Percentiles rank a stretch among this genome's conserved stretches.
These are phyloP conservation scores for Earliella scabrosa DNA, from an alignment of 1,284 basidiomycete genomes.

Conservation along the genomic window DNA sequence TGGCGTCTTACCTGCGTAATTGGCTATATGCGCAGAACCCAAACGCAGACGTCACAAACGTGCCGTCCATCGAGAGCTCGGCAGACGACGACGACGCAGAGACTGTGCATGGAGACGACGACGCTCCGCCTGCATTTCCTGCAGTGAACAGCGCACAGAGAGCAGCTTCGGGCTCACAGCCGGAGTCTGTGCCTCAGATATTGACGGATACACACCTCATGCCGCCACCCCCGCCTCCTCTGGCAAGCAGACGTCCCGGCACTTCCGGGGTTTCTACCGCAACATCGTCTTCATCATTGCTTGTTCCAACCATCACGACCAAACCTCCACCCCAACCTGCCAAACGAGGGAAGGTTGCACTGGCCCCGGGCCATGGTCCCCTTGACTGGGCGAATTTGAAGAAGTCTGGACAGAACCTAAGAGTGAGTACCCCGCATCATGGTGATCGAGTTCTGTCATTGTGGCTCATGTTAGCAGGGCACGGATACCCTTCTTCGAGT, in stretches of 20 bases:
- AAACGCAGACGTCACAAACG: neutral
- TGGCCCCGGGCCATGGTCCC: conserved; percentile 91
- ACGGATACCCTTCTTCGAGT: conserved; percentile 74
- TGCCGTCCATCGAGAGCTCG: conserved; percentile 37
- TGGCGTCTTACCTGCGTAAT: conserved; percentile 36
- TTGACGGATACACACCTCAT: conserved; percentile 62
- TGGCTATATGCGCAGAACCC: conserved; percentile 33
- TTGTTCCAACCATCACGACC: conserved; percentile 62
- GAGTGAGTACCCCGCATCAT: conserved; percentile 39
- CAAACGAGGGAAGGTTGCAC: conserved; percentile 81
- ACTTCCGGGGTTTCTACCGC: conserved; percentile 35
- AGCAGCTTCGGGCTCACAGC: conserved; percentile 24
- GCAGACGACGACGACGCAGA: conserved; percentile 56
- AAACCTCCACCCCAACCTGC: conserved; percentile 58
- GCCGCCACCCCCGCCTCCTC: conserved; percentile 68
- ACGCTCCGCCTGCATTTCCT: conserved; percentile 85
- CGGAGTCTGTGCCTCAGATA: conserved; percentile 43
- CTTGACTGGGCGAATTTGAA: conserved; percentile 95
- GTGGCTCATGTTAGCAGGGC: conserved; percentile 46
- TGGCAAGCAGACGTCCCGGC: conserved; percentile 49
- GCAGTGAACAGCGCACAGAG: conserved; percentile 83
- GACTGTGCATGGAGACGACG: conserved; percentile 51
- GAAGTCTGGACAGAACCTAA: conserved; percentile 75
- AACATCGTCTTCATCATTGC: conserved; percentile 47
- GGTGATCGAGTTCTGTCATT: neutral